Base-by-base conservation (phyloP, 2,329 filamentous ascomycete species). In the Talaromyces sp. region DNA sequence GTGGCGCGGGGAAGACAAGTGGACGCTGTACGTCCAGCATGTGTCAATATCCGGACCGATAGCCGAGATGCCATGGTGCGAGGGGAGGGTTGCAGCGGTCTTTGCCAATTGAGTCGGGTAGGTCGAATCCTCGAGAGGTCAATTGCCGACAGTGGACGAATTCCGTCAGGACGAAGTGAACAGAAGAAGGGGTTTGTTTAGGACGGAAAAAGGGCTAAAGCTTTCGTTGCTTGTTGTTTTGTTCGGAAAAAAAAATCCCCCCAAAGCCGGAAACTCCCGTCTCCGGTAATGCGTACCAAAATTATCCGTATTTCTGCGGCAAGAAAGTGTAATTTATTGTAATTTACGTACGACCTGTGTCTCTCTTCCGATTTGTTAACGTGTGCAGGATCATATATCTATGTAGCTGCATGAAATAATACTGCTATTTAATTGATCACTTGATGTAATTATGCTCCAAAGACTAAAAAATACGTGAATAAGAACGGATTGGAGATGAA, bases 1-100 rank as follows among this genome's bases (percentile, higher is more conserved):
- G 69, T 68, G 67, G 69, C 65, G 68, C 68, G 72, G 67, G 69
- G 67, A 51, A 66, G 68, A 73, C 73, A 70, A 70, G 73, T 71
- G 69, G 72, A 70, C 60, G 66, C 68, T 23, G 58, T 60, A 66
- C 65, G 64, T 55, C 65, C 65, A 67, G 70, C 73, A 73, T 74
- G 72, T 73, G 73, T 68, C 65, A 75, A 58, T 55, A 68, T 59
- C 42, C 61, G 61, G 61, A 62, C 61, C 57, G 61, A 62, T 59
- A 62, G 56, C 61, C 61, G 61, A 62, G 61, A 59, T 51, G 57
- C 57, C 61, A 59, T 62, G 55, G 27, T 50, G 56, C 23, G 50
- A 30, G 54, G 42, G 42, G 12, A 47, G 8, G 27, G 51, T 52
- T 42, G 30, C 36, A 42, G 54, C 36, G 54, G 31, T 27, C 27